Conservation (phyloP, 2,329 filamentous ascomycete genomes). For the Thielaviopsis euricoi region DNA sequence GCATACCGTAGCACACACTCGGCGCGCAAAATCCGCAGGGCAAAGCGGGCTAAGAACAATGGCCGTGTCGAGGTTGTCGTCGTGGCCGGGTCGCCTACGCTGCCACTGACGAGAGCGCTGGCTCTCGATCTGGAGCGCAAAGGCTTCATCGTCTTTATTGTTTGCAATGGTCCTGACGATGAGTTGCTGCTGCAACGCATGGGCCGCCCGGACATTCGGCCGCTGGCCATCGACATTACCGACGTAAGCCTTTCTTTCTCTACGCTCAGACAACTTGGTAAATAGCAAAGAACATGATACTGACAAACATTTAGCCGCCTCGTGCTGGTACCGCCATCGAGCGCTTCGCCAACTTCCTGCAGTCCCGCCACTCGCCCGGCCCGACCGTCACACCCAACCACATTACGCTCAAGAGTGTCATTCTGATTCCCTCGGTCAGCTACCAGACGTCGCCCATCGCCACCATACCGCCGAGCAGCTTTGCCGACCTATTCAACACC, state of each 20-base stretch:
- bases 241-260: slow-evolving; percentile 38
- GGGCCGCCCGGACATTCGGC: slow-evolving; percentile 63
- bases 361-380: slow-evolving; percentile 58
- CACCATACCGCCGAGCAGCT: slow-evolving; percentile 65
- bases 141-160: slow-evolving; percentile 85
- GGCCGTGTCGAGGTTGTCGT: slow-evolving; percentile 76
- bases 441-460: slow-evolving; percentile 75
- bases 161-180: slow-evolving; percentile 72
- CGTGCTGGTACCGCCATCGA: slow-evolving; percentile 52
- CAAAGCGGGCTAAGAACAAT: slow-evolving; percentile 60
- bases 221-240: slow-evolving; percentile 67
- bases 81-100: slow-evolving; percentile 70
- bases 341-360: slow-evolving; percentile 54
- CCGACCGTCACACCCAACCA: slow-evolving; percentile 60
- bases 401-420: slow-evolving; percentile 59
- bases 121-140: slow-evolving; percentile 75
- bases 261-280: background rate
- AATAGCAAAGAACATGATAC: background rate
- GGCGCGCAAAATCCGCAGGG: slow-evolving; percentile 53
- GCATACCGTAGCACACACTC: slow-evolving; percentile 35
- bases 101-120: slow-evolving; percentile 70
- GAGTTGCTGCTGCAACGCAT: slow-evolving; percentile 63
- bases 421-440: slow-evolving; percentile 67
- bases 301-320: slow-evolving; percentile 36
- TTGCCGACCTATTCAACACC: slow-evolving; percentile 82